Conservation (phyloP, 352 stramenopile genomes). For the Globisporangium barbulae region DNA sequence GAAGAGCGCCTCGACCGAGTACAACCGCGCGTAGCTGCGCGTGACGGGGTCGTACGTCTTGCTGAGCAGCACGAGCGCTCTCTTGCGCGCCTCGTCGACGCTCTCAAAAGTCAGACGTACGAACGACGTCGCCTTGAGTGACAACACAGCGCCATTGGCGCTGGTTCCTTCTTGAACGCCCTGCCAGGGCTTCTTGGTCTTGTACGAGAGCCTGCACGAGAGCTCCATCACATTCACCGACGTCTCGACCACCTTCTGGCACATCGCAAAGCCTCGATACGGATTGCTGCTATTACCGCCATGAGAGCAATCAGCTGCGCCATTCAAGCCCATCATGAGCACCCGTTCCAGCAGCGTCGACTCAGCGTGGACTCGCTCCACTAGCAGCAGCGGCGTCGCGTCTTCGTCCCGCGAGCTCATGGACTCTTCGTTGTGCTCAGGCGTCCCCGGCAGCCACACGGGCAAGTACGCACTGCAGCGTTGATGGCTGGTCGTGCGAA, state of each 20-base stretch:
- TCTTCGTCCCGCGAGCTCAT: constrained; percentile 60
- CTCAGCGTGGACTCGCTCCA: constrained; percentile 51
- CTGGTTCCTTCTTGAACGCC: neutral
- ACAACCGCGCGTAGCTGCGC: constrained; percentile 54
- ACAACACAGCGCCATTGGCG: constrained; percentile 8
- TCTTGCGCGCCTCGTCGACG: constrained; percentile 61
- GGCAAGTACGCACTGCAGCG: constrained; percentile 55
- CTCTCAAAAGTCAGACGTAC: constrained; percentile 71
- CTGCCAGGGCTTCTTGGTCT: constrained; percentile 27
- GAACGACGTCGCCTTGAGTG: constrained; percentile 42
- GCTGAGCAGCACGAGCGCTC: constrained; percentile 59
- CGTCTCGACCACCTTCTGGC: constrained; percentile 33
- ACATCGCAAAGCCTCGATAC: constrained; percentile 34
- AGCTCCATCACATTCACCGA: constrained; percentile 44
- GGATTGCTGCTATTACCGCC: constrained; percentile 9
- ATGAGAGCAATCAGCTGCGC: neutral
- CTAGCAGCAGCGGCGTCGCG: constrained; percentile 44
- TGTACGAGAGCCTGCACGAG: constrained; percentile 27
- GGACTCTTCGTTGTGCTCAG: constrained; percentile 50
- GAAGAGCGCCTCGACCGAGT: constrained; percentile 54
- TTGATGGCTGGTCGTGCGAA: constrained; percentile 18
- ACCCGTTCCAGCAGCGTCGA: constrained; percentile 61
- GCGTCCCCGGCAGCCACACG: constrained; percentile 53
- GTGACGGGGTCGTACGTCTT: constrained; percentile 76
- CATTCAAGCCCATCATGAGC: constrained; percentile 30